Percentiles rank a stretch among this genome's conserved stretches.
phyloP scores from a whole-genome alignment of 1,139 yeast genomes.

The Petasospora fabianii region DNA sequence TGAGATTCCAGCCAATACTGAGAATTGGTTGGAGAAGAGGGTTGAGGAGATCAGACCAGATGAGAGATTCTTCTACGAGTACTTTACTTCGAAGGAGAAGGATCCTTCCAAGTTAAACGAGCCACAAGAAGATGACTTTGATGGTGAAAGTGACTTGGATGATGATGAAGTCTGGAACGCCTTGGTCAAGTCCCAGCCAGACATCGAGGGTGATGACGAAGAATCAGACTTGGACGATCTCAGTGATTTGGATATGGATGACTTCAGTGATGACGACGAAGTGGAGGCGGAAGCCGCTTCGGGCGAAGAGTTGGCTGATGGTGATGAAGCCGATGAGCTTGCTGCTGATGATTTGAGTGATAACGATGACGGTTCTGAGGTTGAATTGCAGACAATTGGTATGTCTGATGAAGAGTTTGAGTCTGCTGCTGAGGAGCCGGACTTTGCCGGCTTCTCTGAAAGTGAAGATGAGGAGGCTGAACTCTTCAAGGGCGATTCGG shows the following conservation, averaged over 20 bases:
- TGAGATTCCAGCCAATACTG: constrained; percentile 70
- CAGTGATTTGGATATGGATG: constrained; percentile 43
- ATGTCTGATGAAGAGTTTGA: constrained; percentile 28
- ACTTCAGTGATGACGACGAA: constrained; percentile 33
- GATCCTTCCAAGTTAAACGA: constrained; percentile 40
- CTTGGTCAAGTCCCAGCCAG: constrained; percentile 79
- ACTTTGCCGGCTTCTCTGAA: constrained; percentile 23
- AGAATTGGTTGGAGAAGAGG: constrained; percentile 74
- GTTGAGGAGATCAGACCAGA: constrained; percentile 74
- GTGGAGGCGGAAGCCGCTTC: constrained; percentile 29
- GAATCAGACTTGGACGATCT: constrained; percentile 44
- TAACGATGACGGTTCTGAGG: constrained; percentile 19
- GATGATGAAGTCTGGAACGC: constrained; percentile 92
- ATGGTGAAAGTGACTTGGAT: constrained; percentile 51
- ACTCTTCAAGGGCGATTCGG: constrained; percentile 29
- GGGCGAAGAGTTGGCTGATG: constrained; percentile 27
- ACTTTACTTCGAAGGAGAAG: constrained; percentile 61
- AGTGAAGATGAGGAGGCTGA: constrained; percentile 29
- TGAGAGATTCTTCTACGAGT: constrained; percentile 85
- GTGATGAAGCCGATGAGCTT: constrained; percentile 30
- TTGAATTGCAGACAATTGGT: constrained; percentile 26
- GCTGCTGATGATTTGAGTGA: constrained; percentile 30
- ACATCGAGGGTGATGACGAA: constrained; percentile 59
- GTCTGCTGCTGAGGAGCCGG: constrained; percentile 22
- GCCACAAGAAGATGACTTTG: constrained; percentile 34